Base-by-base conservation (phyloP, 371 early-diverging fungal genomes). In the Mortierella sp. region DNA sequence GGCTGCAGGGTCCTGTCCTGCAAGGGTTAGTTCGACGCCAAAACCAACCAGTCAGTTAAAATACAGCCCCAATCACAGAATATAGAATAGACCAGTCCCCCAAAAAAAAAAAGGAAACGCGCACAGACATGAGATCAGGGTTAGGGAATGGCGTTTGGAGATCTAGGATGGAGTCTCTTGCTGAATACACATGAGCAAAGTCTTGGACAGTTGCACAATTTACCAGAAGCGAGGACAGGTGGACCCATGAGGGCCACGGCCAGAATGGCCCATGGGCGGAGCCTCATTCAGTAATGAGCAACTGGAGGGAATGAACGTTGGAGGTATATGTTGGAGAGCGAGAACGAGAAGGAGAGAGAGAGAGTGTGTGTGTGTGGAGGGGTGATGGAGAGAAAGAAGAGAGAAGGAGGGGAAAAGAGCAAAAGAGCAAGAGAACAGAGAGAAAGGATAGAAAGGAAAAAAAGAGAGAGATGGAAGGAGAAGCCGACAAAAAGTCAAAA, bases 121-220 rank as follows among this genome's bases (percentile, higher is more conserved):
- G 59, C 23, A 64, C 58, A 44, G 51, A 58, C 45, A 43, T 19
- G 25, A n/a, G n/a, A n/a, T 18, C 15, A 58, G n/a, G 21, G 57
- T 57, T 37, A 37, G 37, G 37, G 37, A 37, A 9, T 3, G 9
- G 37, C 5, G 5, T 37, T 37, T 37, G 37, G 3, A 5, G 37
- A 37, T 37, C 37, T 5, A 37, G 37, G 5, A 37, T 9, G 37
- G 9, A 37, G 37, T 3, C 9, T 3, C 5, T 5, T 37, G 37
- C 5, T 9, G 3, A 37, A 37, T 37, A 9, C 37, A 37, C 37
- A 37, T 37, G 37, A 5, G 37, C 9, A 9, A 9, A 9, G 37
- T 9, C 37, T 37, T 37, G 3, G 37, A 5, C 9, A 9, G 9
- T 37, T 37, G 9, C 9, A 9, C 37, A 37, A 37, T 37, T n/a